phyloP scores from a whole-genome alignment of 2,329 filamentous ascomycete species.

The Penicillium fuscoglaucum region DNA sequence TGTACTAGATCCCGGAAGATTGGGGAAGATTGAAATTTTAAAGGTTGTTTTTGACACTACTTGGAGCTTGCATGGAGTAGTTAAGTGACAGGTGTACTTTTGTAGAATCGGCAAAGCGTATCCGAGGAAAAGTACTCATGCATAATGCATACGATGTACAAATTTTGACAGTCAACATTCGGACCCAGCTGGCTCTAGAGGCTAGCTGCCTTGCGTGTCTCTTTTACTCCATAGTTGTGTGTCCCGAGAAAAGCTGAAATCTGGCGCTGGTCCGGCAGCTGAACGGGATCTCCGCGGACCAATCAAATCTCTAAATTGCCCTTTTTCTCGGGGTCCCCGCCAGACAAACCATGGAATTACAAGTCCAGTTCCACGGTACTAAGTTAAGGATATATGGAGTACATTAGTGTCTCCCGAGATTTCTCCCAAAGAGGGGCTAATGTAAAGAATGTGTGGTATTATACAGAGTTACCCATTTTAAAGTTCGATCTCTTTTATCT shows the following conservation, averaged over 20 bases:
- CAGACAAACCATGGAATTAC: constrained; percentile 13
- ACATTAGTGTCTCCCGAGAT: constrained; percentile 1
- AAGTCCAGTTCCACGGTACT: constrained; percentile 13
- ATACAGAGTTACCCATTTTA: not conserved
- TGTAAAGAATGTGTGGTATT: constrained; percentile 1
- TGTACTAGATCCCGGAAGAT: not conserved
- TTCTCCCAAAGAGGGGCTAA: not conserved
- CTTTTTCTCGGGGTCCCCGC: constrained; percentile 1
- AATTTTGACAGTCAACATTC: not conserved
- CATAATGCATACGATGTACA: constrained; percentile 1
- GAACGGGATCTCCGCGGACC: constrained; percentile 22
- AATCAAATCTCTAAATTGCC: constrained; percentile 10
- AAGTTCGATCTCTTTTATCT: not conserved
- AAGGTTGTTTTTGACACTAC: not conserved
- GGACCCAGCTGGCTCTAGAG: not conserved
- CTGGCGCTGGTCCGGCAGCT: constrained; percentile 10
- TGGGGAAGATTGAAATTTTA: not conserved
- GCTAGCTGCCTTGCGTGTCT: not conserved
- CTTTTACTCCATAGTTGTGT: constrained; percentile 3
- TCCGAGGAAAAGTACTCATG: not conserved
- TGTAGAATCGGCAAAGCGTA: not conserved
- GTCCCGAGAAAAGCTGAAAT: constrained; percentile 2
- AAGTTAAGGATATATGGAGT: constrained; percentile 12
- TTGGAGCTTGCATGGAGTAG: not conserved
- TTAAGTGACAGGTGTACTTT: constrained; percentile 6